phyloP scores from a whole-genome alignment of 2,329 filamentous ascomycete species.

The Paecilomyces niveus region DNA sequence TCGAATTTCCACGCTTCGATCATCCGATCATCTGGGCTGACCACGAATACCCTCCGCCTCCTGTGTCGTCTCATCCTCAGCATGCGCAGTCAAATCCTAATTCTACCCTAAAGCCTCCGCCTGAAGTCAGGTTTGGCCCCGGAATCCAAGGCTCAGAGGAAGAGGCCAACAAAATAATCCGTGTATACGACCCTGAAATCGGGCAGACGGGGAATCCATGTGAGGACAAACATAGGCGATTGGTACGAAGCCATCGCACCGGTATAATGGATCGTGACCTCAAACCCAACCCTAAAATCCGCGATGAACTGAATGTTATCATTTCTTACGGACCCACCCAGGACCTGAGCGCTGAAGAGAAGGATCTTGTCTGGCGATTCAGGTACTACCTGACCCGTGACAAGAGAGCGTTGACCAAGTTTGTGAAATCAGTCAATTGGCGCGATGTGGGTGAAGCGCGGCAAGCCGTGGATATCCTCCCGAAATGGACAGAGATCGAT shows the following conservation, averaged over 20 bases:
- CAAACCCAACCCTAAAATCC: constrained; percentile 91
- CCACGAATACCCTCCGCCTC: constrained; percentile 80
- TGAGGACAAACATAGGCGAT: constrained; percentile 85
- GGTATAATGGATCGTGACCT: constrained; percentile 92
- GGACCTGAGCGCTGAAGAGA: constrained; percentile 78
- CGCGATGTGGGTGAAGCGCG: constrained; percentile 74
- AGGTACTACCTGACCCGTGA: constrained; percentile 88
- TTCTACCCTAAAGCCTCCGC: constrained; percentile 68
- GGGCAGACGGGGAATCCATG: constrained; percentile 86
- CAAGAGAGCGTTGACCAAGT: constrained; percentile 88
- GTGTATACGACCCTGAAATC: constrained; percentile 89
- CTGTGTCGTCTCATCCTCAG: constrained; percentile 67
- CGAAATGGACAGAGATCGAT: constrained; percentile 94
- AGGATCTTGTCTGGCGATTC: constrained; percentile 96
- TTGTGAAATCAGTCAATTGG: constrained; percentile 97
- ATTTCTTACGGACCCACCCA: constrained; percentile 91
- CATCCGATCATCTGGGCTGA: constrained; percentile 94
- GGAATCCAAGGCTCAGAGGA: constrained; percentile 67
- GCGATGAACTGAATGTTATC: constrained; percentile 86
- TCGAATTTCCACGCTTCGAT: constrained; percentile 91
- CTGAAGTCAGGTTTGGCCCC: constrained; percentile 82
- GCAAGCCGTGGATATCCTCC: constrained; percentile 81
- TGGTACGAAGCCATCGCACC: constrained; percentile 87
- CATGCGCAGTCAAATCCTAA: constrained; percentile 58
- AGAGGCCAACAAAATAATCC: constrained; percentile 56